Conservation (phyloP, 1,139 yeast genomes). For the Hyphopichia wangnamkhiaoensis region DNA sequence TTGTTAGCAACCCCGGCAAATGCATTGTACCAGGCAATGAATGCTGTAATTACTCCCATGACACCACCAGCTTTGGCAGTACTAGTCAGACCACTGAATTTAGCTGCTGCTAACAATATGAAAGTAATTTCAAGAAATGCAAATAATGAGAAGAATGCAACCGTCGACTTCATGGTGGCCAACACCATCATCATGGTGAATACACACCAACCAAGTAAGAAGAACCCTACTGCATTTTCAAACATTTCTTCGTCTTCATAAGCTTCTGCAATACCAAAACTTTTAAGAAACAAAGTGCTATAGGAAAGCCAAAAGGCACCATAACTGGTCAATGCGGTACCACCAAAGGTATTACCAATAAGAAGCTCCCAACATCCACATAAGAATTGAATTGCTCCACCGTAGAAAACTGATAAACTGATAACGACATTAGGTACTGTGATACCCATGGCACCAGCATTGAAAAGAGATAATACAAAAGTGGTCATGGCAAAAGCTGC, state of each 20-base stretch:
- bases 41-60: slow-evolving; percentile 66
- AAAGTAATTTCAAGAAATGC: slow-evolving; percentile 56
- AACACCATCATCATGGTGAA: slow-evolving; percentile 60
- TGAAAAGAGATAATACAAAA: slow-evolving; percentile 44
- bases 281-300: slow-evolving; percentile 56
- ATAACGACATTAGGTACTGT: slow-evolving; percentile 40
- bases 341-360: slow-evolving; percentile 66
- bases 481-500: slow-evolving; percentile 55
- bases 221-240: slow-evolving; percentile 57
- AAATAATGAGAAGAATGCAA: slow-evolving; percentile 58
- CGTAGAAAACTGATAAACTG: slow-evolving; percentile 48
- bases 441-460: slow-evolving; percentile 43
- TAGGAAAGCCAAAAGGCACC: slow-evolving; percentile 78
- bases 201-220: slow-evolving; percentile 64
- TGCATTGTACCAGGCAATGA: slow-evolving; percentile 77
- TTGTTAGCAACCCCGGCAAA: slow-evolving; percentile 30
- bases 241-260: slow-evolving; percentile 49
- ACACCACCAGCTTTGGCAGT: slow-evolving; percentile 64
- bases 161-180: slow-evolving; percentile 64
- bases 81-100: slow-evolving; percentile 41
- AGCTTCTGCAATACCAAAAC: slow-evolving; percentile 55
- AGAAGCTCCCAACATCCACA: slow-evolving; percentile 69
- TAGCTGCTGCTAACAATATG: slow-evolving; percentile 57
- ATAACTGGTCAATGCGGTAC: slow-evolving; percentile 64
- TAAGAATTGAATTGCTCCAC: slow-evolving; percentile 64